Evolutionary conservation across 495 filamentous ascomycete genomes (phyloP).

Genomic region (Rostrohypoxylon terebratum): DNA sequence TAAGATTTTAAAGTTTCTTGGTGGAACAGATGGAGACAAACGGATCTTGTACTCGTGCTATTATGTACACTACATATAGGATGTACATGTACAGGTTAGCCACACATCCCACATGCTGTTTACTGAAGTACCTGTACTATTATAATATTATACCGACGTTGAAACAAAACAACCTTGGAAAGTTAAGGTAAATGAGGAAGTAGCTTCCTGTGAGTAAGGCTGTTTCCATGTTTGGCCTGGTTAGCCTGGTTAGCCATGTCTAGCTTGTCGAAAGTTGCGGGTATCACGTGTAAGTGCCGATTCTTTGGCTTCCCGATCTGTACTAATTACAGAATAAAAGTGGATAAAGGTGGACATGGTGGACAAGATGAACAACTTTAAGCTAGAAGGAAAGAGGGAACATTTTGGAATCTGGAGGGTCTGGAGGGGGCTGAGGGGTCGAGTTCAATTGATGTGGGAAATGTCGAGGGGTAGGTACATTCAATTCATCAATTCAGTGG

Average conservation of each 20-base stretch:
- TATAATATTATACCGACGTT: no score
- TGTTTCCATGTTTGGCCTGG: conserved; percentile 2
- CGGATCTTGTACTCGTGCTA: conserved; percentile 22
- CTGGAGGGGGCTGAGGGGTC: no score
- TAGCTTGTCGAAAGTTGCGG: neutral
- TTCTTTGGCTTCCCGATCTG: conserved; percentile 34
- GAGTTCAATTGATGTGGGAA: neutral
- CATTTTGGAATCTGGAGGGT: neutral
- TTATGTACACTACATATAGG: no score
- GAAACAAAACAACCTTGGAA: neutral
- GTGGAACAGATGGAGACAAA: conserved; percentile 12
- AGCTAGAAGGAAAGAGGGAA: neutral
- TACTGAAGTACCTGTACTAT: conserved; percentile 17
- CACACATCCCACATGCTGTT: neutral
- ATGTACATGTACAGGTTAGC: conserved; percentile 10
- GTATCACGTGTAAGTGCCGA: conserved; percentile 35
- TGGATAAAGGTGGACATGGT: neutral
- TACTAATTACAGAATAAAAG: conserved; percentile 20
- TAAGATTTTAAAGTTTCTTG: conserved; percentile 6
- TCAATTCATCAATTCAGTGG: no score
- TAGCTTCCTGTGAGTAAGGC: conserved; percentile 39
- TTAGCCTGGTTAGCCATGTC: neutral
- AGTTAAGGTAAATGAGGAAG: neutral
- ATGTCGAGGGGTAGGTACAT: neutral
- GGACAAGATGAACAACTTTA: neutral